Percentiles rank a stretch among this genome's conserved stretches.
Conservation (phyloP, 139 green algal species). For the Trebouxia sp. region DNA sequence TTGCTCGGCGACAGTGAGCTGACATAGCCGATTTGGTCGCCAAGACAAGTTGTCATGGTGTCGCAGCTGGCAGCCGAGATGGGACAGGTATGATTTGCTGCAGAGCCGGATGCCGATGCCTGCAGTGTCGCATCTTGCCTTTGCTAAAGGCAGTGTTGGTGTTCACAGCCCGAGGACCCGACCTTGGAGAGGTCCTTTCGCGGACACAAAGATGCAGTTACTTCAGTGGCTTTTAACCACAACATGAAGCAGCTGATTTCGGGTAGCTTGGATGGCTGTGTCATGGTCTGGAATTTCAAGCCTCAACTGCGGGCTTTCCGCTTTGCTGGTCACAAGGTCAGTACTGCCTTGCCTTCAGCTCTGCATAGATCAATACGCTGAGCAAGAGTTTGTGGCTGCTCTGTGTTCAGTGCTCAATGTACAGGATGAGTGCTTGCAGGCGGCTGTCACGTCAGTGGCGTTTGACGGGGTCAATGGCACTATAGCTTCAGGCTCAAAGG, state of each 20-base stretch:
- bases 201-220: conserved; percentile 80
- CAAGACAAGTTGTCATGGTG: too few species aligned
- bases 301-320: conserved; percentile 78
- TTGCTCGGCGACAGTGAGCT: too few species aligned
- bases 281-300: conserved; percentile 96
- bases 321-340: conserved; percentile 83
- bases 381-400: conserved; percentile 50
- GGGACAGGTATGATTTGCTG: neutral
- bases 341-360: neutral
- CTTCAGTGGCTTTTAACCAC: conserved; percentile 78
- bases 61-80: conserved; percentile 9
- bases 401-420: neutral
- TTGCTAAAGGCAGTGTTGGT: too few species aligned
- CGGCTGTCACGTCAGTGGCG: conserved; percentile 76
- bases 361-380: neutral
- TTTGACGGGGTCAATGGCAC: conserved; percentile 68
- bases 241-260: conserved; percentile 90
- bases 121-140: too few species aligned
- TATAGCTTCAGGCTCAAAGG: conserved; percentile 84
- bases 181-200: conserved; percentile 81
- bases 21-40: too few species aligned
- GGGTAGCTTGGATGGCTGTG: conserved; percentile 67
- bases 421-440: conserved; percentile 41
- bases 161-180: conserved; percentile 80
- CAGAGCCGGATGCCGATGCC: too few species aligned